phyloP scores from a whole-genome alignment of 768 basidiomycete species.

The Antrodiella citrinella region DNA sequence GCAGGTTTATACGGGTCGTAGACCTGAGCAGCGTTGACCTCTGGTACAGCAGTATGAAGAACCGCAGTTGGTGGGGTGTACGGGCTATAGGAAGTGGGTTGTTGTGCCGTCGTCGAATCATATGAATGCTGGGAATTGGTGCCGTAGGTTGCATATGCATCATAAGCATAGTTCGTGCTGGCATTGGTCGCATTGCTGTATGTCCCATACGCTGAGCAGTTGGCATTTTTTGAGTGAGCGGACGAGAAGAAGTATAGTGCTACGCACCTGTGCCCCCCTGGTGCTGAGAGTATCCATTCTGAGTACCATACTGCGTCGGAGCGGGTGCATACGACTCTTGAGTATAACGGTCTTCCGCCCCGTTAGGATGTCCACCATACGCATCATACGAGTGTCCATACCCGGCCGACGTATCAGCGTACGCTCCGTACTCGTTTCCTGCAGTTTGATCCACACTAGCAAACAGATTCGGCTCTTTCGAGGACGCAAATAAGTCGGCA shows the following conservation, averaged over 20 bases:
- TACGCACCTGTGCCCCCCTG: neutral
- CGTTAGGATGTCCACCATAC: neutral
- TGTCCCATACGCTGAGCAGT: neutral
- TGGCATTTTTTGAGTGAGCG: too few relatives aligned
- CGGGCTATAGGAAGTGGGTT: constrained; percentile 5
- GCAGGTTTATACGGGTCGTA: constrained; percentile 23
- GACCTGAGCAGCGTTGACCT: constrained; percentile 17
- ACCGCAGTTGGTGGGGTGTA: constrained; percentile 16
- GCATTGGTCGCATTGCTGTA: neutral
- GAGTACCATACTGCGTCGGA: neutral
- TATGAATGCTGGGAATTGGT: too few relatives aligned
- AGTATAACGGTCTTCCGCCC: neutral
- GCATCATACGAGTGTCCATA: neutral
- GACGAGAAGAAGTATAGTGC: neutral
- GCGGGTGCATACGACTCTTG: neutral
- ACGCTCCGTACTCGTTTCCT: neutral
- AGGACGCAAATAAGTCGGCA: constrained; percentile 18
- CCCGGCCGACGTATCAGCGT: neutral
- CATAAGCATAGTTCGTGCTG: constrained; percentile 8
- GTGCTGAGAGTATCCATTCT: neutral
- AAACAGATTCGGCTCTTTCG: constrained; percentile 5
- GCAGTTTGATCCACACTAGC: neutral
- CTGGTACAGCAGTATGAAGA: constrained; percentile 13
- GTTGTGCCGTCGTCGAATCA: too few relatives aligned
- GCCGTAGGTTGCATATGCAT: constrained; percentile 9